These are phyloP conservation scores for Globisporangium paddicum DNA, from an alignment of 352 stramenopile species.

Conservation along the genomic window DNA sequence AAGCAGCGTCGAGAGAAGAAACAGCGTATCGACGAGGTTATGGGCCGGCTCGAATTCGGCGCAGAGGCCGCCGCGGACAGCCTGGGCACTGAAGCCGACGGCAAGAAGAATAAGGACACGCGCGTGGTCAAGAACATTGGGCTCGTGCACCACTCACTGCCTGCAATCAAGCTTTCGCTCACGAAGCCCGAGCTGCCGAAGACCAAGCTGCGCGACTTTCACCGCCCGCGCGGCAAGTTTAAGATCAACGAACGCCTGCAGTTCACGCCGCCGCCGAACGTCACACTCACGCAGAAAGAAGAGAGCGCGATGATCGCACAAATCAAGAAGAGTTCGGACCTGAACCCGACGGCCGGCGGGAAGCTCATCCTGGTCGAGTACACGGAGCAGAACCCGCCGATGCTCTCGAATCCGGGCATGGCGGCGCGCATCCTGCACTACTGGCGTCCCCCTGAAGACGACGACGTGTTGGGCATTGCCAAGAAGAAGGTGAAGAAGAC, in stretches of 20 bases:
- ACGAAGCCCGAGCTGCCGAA: conserved; percentile 84
- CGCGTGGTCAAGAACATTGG: conserved; percentile 85
- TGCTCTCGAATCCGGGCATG: conserved; percentile 81
- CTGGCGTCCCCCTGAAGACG: conserved; percentile 63
- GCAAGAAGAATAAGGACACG: conserved; percentile 81
- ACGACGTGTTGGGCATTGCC: conserved; percentile 32
- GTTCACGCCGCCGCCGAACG: conserved; percentile 38
- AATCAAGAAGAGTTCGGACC: conserved; percentile 85
- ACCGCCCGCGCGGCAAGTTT: conserved; percentile 79
- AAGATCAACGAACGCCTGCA: conserved; percentile 79
- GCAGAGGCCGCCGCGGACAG: conserved; percentile 65
- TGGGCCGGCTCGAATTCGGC: conserved; percentile 75
- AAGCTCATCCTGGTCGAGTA: conserved; percentile 85
- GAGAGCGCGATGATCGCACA: conserved; percentile 76
- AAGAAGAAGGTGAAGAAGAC: conserved; percentile 78
- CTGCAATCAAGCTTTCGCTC: conserved; percentile 83
- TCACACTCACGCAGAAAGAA: conserved; percentile 41
- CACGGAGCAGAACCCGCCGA: conserved; percentile 76
- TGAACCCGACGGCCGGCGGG: conserved; percentile 66
- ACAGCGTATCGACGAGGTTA: conserved; percentile 76
- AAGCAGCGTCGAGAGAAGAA: conserved; percentile 77
- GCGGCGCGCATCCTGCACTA: conserved; percentile 82
- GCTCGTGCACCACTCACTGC: conserved; percentile 78
- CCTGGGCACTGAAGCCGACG: conserved; percentile 56
- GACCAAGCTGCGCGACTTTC: conserved; percentile 75